A percentile compares a stretch with the other conserved stretches of the same genome.
Evolutionary conservation across 768 basidiomycete species (phyloP).

Genomic region (Rossbeevera mucosa): DNA sequence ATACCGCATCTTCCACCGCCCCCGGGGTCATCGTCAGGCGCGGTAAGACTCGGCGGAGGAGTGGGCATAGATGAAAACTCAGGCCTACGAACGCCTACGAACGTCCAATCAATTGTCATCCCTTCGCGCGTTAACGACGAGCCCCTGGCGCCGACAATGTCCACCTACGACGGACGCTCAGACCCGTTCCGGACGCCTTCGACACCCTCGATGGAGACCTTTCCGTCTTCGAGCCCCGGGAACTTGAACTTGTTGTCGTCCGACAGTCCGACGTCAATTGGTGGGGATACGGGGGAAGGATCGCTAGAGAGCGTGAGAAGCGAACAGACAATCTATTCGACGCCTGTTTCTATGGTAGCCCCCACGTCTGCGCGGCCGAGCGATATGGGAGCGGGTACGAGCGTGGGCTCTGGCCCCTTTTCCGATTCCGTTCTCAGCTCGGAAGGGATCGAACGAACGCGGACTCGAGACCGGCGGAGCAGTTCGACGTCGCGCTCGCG

Average conservation of each 20-base stretch:
- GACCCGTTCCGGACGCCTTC: conserved; percentile 31
- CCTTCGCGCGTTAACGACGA: conserved; percentile 28
- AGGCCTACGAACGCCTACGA: conserved; percentile 22
- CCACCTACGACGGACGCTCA: conserved; percentile 7
- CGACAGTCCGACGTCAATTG: background rate
- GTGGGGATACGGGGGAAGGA: background rate
- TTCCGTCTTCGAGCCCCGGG: conserved; percentile 17
- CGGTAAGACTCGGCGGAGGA: background rate
- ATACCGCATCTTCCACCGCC: conserved; percentile 16
- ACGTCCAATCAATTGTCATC: conserved; percentile 20
- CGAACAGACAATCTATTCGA: conserved; percentile 16
- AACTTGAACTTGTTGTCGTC: conserved; percentile 4
- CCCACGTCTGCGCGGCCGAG: conserved; percentile 4
- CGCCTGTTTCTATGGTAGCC: conserved; percentile 2
- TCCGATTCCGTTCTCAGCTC: background rate
- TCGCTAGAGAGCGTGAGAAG: conserved; percentile 13
- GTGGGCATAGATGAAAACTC: background rate
- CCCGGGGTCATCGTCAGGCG: conserved; percentile 4
- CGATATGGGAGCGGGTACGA: background rate
- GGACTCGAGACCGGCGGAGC: conserved; percentile 31
- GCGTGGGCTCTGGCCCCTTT: background rate
- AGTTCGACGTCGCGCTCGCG: conserved; percentile 45
- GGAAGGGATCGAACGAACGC: conserved; percentile 8
- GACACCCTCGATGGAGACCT: conserved; percentile 27
- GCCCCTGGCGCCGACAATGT: conserved; percentile 24